A percentile compares a stretch with the other conserved stretches of the same genome.
phyloP scores from a whole-genome alignment of 768 basidiomycete species.

The Trametes meyenii region DNA sequence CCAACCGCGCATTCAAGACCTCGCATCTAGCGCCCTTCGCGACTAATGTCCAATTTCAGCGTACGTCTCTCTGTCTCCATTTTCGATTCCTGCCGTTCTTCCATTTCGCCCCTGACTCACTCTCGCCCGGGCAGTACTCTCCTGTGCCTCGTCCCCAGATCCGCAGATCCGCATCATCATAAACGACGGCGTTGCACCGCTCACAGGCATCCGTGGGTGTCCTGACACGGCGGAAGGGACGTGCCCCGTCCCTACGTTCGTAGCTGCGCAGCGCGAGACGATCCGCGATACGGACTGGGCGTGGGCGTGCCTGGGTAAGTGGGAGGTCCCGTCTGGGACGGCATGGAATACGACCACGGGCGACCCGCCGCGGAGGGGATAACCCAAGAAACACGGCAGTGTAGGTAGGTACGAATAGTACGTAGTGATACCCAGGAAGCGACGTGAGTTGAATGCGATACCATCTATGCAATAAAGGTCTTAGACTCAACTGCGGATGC shows the following conservation, averaged over 20 bases:
- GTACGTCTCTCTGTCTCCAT: constrained; percentile 44
- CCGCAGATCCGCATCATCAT: constrained; percentile 80
- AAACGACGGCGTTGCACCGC: constrained; percentile 85
- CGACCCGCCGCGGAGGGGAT: constrained; percentile 47
- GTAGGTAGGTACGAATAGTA: too few species aligned
- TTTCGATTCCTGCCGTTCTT: not conserved
- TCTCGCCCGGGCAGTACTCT: constrained; percentile 29
- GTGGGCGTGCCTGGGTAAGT: constrained; percentile 76
- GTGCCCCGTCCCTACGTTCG: constrained; percentile 77
- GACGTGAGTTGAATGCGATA: not conserved
- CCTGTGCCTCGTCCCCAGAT: constrained; percentile 32
- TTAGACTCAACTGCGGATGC: not conserved
- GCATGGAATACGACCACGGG: constrained; percentile 77
- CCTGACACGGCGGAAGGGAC: constrained; percentile 71
- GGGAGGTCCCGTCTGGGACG: constrained; percentile 66
- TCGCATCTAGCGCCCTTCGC: constrained; percentile 85
- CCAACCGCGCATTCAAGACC: constrained; percentile 66
- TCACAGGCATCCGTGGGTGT: constrained; percentile 77
- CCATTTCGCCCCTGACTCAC: not conserved
- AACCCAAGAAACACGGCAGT: too few species aligned
- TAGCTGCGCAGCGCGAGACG: constrained; percentile 65
- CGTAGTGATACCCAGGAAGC: too few species aligned
- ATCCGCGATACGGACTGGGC: constrained; percentile 70
- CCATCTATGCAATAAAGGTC: not conserved
- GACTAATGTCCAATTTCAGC: constrained; percentile 87